A percentile compares a stretch with the other conserved stretches of the same genome.
Evolutionary conservation across 2,329 filamentous ascomycete species (phyloP).

Genomic region (Botrytis porri): DNA sequence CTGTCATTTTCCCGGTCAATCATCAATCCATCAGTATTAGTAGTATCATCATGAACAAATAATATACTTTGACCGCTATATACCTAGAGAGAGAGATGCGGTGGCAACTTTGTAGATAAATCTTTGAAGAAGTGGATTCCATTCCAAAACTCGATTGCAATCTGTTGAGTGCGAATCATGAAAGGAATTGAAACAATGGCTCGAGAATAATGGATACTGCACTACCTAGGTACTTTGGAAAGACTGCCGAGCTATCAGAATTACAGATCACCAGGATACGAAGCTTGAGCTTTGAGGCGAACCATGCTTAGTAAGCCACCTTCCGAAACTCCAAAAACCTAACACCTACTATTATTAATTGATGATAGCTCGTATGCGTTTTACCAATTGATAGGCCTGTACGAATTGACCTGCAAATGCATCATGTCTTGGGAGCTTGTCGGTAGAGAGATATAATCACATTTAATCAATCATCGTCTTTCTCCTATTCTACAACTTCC

Average conservation of each 20-base stretch:
- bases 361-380: not conserved
- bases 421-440: not conserved
- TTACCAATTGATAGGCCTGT: not conserved
- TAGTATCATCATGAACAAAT: not conserved
- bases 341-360: not conserved
- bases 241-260: conserved; percentile 1
- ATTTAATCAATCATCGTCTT: not conserved
- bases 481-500: not conserved
- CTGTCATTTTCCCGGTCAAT: not conserved
- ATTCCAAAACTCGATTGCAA: not conserved
- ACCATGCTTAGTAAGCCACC: not conserved
- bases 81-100: not conserved
- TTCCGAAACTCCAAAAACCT: not conserved
- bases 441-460: not conserved
- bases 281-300: not conserved
- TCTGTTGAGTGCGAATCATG: not conserved
- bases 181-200: not conserved
- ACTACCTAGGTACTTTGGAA: no score
- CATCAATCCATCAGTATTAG: not conserved
- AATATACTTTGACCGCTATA: not conserved
- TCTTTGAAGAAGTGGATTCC: not conserved
- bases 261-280: no score
- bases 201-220: conserved; percentile 4
- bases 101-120: not conserved
- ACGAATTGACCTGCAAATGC: not conserved